Percentiles rank a stretch among this genome's conserved stretches.
Conservation (phyloP, 2,329 filamentous ascomycete species). For the Beauveria sp. region DNA sequence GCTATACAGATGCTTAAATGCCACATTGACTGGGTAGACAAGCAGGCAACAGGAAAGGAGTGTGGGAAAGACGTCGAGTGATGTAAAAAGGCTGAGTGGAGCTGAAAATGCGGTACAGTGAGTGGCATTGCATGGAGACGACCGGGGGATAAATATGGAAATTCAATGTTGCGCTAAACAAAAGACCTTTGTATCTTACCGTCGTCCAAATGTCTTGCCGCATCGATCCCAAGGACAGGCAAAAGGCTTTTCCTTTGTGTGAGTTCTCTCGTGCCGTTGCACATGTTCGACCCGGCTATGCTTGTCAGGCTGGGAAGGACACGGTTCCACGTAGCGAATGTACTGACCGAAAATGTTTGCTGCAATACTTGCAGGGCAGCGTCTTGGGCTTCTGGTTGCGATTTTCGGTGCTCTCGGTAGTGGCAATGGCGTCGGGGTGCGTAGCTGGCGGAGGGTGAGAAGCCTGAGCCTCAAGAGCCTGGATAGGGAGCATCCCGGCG, state of each 20-base stretch:
- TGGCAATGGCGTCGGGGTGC: conserved; percentile 18
- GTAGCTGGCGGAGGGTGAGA: conserved; percentile 21
- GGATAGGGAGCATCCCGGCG: conserved; percentile 43
- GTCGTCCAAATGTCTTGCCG: conserved; percentile 54
- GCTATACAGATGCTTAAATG: conserved; percentile 17
- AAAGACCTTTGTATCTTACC: conserved; percentile 35
- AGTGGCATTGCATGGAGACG: conserved; percentile 11
- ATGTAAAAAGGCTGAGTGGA: conserved; percentile 8
- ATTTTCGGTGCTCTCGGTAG: conserved; percentile 41
- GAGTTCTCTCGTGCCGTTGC: conserved; percentile 55
- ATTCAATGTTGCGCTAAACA: conserved; percentile 5
- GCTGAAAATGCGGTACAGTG: conserved; percentile 4
- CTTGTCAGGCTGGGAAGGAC: neutral
- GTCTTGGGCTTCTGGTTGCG: conserved; percentile 55
- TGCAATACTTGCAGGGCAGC: conserved; percentile 55
- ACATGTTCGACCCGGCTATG: conserved; percentile 55
- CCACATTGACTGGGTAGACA: neutral
- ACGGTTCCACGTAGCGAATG: neutral
- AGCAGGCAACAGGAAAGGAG: neutral
- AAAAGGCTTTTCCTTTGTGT: conserved; percentile 60
- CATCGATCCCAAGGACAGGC: conserved; percentile 51
- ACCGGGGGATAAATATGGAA: conserved; percentile 9
- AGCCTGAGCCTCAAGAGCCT: conserved; percentile 41
- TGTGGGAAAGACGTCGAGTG: conserved; percentile 8
- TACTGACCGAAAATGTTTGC: conserved; percentile 50